Conservation (phyloP, 352 stramenopile species). For the Globisporangium irregulare region DNA sequence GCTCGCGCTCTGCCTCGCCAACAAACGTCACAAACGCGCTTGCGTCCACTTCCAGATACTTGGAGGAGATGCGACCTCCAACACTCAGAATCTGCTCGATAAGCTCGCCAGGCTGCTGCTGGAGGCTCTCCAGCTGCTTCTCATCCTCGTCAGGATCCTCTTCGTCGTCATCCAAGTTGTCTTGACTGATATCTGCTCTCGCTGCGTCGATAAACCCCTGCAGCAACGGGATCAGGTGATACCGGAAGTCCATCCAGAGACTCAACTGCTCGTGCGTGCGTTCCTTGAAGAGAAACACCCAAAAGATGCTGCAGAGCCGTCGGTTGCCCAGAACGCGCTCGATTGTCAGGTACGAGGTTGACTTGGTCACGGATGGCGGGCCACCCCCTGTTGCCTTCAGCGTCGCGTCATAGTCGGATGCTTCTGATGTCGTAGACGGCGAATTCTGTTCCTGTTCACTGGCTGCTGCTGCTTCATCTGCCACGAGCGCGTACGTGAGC, state of each 20-base stretch:
- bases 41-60: conserved; percentile 53
- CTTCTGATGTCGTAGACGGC: conserved; percentile 21
- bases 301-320: conserved; percentile 82
- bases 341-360: conserved; percentile 61
- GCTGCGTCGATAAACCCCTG: conserved; percentile 48
- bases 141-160: conserved; percentile 10
- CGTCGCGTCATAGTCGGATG: conserved; percentile 14
- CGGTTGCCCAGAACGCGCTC: conserved; percentile 73
- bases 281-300: conserved; percentile 86
- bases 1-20: conserved; percentile 48
- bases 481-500: conserved; percentile 48
- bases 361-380: conserved; percentile 19
- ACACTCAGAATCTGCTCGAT: conserved; percentile 68
- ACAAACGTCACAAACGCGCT: conserved; percentile 71
- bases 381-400: background rate
- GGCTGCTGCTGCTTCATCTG: conserved; percentile 8
- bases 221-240: conserved; percentile 65
- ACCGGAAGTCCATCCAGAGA: conserved; percentile 80
- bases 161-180: conserved; percentile 21
- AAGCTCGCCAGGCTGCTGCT: conserved; percentile 42
- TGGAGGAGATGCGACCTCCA: conserved; percentile 51
- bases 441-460: background rate
- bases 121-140: background rate
- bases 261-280: conserved; percentile 77
- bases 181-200: conserved; percentile 30